Evolutionary conservation across 177 flowering plant species (phyloP).

Genomic region (Vitis hybrid): DNA sequence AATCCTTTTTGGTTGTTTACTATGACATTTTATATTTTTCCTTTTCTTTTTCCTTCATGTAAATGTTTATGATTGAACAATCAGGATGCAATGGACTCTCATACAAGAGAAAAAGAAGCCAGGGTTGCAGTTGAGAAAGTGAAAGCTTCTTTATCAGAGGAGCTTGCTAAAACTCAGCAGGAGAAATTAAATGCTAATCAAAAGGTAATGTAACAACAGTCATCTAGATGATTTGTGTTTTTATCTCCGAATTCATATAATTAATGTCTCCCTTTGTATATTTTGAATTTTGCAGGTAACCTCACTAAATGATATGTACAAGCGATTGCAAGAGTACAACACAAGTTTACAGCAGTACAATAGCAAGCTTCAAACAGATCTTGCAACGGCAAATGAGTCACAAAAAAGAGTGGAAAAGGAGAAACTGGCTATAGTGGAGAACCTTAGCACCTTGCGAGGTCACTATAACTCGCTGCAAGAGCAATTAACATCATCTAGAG

Average conservation of each 20-base stretch:
- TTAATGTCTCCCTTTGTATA: background rate
- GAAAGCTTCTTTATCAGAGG: slow-evolving; percentile 47
- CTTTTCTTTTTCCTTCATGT: background rate
- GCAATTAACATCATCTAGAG: slow-evolving; percentile 56
- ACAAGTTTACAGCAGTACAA: slow-evolving; percentile 80
- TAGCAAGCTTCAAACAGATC: slow-evolving; percentile 68
- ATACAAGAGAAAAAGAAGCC: slow-evolving; percentile 59
- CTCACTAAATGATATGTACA: slow-evolving; percentile 55
- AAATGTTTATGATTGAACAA: background rate
- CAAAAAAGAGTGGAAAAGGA: slow-evolving; percentile 62
- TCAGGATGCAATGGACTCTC: slow-evolving; percentile 64
- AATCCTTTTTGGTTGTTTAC: background rate
- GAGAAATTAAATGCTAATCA: slow-evolving; percentile 37
- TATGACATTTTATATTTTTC: background rate
- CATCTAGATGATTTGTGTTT: background rate
- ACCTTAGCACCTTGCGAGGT: slow-evolving; percentile 64
- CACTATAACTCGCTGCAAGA: slow-evolving; percentile 59
- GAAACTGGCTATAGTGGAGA: slow-evolving; percentile 65
- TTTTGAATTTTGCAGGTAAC: slow-evolving; percentile 41
- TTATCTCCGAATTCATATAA: background rate
- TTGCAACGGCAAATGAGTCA: slow-evolving; percentile 49
- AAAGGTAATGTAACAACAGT: slow-evolving; percentile 15
- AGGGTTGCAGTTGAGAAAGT: slow-evolving; percentile 51
- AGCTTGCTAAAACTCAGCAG: slow-evolving; percentile 53
- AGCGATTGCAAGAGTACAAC: slow-evolving; percentile 76